These are phyloP conservation scores for Leccinum uliginosum DNA, from an alignment of 768 basidiomycete species.

Conservation along the genomic window DNA sequence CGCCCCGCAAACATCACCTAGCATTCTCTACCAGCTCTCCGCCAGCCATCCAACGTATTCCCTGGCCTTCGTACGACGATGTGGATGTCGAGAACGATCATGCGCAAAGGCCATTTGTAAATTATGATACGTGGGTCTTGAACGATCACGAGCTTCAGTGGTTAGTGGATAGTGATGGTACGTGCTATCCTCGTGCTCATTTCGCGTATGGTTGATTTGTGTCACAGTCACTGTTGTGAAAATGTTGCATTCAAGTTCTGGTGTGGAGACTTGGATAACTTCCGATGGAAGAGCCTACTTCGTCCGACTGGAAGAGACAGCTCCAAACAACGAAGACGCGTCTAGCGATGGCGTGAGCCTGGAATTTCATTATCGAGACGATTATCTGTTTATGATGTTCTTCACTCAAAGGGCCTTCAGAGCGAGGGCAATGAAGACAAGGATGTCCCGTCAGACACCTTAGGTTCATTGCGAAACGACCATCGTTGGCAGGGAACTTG, in stretches of 20 bases:
- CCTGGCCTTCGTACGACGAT: slow-evolving; percentile 64
- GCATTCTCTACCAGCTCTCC: slow-evolving; percentile 73
- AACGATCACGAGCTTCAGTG: slow-evolving; percentile 66
- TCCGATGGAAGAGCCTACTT: slow-evolving; percentile 83
- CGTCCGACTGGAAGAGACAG: slow-evolving; percentile 49
- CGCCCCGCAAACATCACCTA: slow-evolving; percentile 65
- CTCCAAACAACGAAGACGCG: slow-evolving; percentile 40
- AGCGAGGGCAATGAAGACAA: slow-evolving; percentile 8
- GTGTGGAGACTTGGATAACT: slow-evolving; percentile 79
- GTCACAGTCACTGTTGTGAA: slow-evolving; percentile 57
- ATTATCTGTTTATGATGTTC: slow-evolving; percentile 3
- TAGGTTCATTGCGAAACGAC: slow-evolving; percentile 8
- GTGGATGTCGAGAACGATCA: slow-evolving; percentile 33
- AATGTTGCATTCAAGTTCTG: slow-evolving; percentile 55
- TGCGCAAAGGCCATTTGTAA: slow-evolving; percentile 33
- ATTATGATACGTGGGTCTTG: slow-evolving; percentile 69
- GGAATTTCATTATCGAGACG: not conserved
- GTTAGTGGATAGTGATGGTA: slow-evolving; percentile 73
- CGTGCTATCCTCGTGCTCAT: slow-evolving; percentile 13
- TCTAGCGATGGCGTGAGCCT: slow-evolving; percentile 44
- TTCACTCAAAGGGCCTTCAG: slow-evolving; percentile 8
- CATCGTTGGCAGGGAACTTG: slow-evolving; percentile 71
- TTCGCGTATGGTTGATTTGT: not conserved
- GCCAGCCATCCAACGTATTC: slow-evolving; percentile 75
- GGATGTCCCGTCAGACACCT: slow-evolving; percentile 1